Base-by-base conservation (phyloP, 2,329 filamentous ascomycete species). In the Penicillium sp. region DNA sequence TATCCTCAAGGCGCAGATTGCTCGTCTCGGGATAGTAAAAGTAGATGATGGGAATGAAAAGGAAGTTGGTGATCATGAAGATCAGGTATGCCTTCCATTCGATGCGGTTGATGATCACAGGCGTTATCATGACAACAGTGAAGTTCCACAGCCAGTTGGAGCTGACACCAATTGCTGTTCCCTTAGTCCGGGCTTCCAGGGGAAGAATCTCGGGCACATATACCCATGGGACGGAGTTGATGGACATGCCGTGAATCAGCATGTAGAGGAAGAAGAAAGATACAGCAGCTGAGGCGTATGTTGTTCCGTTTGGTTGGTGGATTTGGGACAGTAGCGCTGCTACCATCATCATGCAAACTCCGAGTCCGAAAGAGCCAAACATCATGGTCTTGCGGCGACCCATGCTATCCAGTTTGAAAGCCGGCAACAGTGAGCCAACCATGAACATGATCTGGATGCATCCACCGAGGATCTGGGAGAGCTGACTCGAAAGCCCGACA, bases 161-260 rank as follows among this genome's bases (percentile, higher is more conserved):
- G 13, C 44, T 56, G 22, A 53, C 38, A 16, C 43, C 51, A 16
- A 57, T 51, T 7, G 79, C 77, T 0, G 77, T 79, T 1, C 79
- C 79, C 57, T 81, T 79, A 1, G 78, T 75, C 38, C 79, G 68
- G 3, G 77, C 78, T 53, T 80, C 76, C 1, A 81, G 69, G 0
- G 80, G 79, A 2, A 81, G 60, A 32, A 82, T 80, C 55, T 82
- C 77, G 0, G 78, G 76, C 0, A 78, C 75, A 55, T 78, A 79
- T 1, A 78, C 75, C 79, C 79, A 81, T 0, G 79, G 78, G 8
- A 81, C 76, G 42, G 74, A 77, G 51, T 79, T 80, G 4, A 75
- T 73, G 3, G 72, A 73, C 5, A 74, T 73, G 3, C 76, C 77
- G 48, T 75, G 76, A 18, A 74, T 71, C 6, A 75, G 62, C 73